Evolutionary conservation across 148 eudicot genomes (phyloP).

Genomic region (Polygonum aviculare): DNA sequence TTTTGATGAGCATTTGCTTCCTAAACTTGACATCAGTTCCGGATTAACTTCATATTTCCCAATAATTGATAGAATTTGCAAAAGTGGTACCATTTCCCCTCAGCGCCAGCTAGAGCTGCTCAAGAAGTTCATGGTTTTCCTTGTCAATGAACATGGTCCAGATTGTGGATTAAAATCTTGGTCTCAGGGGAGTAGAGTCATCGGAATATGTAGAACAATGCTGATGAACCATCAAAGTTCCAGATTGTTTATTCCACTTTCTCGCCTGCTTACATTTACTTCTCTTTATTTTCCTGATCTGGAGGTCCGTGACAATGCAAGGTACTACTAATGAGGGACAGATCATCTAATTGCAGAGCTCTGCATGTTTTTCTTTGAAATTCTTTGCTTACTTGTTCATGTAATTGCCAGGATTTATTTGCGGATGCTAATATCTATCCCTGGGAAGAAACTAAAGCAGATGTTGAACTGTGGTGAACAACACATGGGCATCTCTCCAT

Average conservation of each 20-base stretch:
- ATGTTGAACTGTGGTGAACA: constrained; percentile 55
- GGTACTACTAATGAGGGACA: constrained; percentile 24
- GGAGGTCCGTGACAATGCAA: constrained; percentile 94
- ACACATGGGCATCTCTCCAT: constrained; percentile 58
- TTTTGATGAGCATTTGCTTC: constrained; percentile 61
- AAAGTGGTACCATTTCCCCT: constrained; percentile 67
- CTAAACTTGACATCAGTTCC: constrained; percentile 55
- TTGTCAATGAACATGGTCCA: constrained; percentile 77
- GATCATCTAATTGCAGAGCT: background rate
- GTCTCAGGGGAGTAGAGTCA: constrained; percentile 80
- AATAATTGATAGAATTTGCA: constrained; percentile 69
- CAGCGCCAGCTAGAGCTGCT: constrained; percentile 61
- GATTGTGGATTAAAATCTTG: constrained; percentile 76
- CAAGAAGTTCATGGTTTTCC: constrained; percentile 40
- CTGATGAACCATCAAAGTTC: constrained; percentile 87
- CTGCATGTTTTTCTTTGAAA: background rate
- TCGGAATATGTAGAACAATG: constrained; percentile 73
- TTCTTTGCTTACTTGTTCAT: background rate
- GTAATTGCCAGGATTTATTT: constrained; percentile 64
- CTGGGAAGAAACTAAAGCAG: constrained; percentile 82
- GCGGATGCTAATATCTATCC: constrained; percentile 82
- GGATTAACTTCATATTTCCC: constrained; percentile 58
- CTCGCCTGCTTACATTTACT: constrained; percentile 74
- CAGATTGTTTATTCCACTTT: constrained; percentile 68
- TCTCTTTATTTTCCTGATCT: constrained; percentile 90